Evolutionary conservation across 83 land plant genomes (phyloP), one percentile per base, ranked within the genome.

Genomic region (Isoetes engelmannii): DNA sequence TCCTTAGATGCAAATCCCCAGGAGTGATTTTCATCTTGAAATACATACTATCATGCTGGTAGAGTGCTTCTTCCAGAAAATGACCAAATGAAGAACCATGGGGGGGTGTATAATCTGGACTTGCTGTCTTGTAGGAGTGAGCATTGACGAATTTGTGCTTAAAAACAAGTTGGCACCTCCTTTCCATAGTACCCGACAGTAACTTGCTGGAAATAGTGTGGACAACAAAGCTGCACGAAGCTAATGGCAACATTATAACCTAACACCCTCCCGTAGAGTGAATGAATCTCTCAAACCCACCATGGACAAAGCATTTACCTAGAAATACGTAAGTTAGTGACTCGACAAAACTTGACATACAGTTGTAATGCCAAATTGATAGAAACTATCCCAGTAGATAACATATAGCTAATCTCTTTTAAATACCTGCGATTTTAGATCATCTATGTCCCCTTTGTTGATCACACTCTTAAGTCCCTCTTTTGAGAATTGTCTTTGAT

Each of bases 401-500:
- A 0, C 17, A 15, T 51, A 15, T 51, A 15, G 13, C 15, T 12
- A 51, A 12, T 12, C 55, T 51, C 17, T 12, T 51, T 12, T 12
- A 51, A 12, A 51, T 8, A 59, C 62, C 62, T 59, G 28, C 18
- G 62, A 20, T 59, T 59, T 59, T 8, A 4, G 8, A 18, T 59
- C 62, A 37, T 42, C 62, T 19, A 3, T 59, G 3, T 28, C 37
- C 37, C 37, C 37, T 28, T 28, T 28, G 37, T 28, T 28, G 37
- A 59, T 59, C 1, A 59, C 62, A 8, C 4, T 59, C 19, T 59
- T 1, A 59, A 59, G 62, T 12, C 62, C 62, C 28, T 59, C 62
- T 42, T 59, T 59, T 10, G 62, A 59, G 18, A 59, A 2, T 59
- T 59, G 62, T 19, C 62, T 18, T 42, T 59, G 62, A 59, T 59